Conservation (phyloP, 2,329 filamentous ascomycete species). For the Cytospora piceicola region DNA sequence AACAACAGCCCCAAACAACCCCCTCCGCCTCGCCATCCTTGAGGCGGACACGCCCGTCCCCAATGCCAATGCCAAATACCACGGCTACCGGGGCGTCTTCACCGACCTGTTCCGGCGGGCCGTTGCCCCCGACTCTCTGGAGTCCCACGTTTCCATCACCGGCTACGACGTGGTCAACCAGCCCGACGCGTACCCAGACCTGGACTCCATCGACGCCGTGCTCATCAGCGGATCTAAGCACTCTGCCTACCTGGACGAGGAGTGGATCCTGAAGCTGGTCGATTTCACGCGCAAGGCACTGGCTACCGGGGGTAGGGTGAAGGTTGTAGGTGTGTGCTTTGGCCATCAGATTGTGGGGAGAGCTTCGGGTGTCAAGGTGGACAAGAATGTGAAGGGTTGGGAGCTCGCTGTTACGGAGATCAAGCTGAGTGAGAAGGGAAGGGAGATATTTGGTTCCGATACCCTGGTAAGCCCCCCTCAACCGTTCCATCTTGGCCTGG, state of each 20-base stretch:
- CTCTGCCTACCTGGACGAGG: slow-evolving; percentile 72
- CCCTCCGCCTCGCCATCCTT: slow-evolving; percentile 80
- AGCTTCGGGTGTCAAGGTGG: slow-evolving; percentile 70
- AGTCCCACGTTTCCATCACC: slow-evolving; percentile 59
- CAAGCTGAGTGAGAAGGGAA: slow-evolving; percentile 69
- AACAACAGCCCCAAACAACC: slow-evolving; percentile 37
- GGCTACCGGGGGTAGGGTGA: slow-evolving; percentile 65
- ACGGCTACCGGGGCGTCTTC: slow-evolving; percentile 75
- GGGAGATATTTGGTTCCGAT: slow-evolving; percentile 70
- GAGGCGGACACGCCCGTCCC: slow-evolving; percentile 82
- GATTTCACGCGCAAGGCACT: slow-evolving; percentile 61
- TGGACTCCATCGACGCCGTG: slow-evolving; percentile 79
- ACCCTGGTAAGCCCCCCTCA: slow-evolving; percentile 51
- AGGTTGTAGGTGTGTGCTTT: slow-evolving; percentile 82
- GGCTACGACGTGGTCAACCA: slow-evolving; percentile 73
- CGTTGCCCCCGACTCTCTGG: slow-evolving; percentile 48
- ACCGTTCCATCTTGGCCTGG: neutral
- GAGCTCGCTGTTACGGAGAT: slow-evolving; percentile 77
- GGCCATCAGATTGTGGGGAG: slow-evolving; percentile 84
- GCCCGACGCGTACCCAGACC: slow-evolving; percentile 68
- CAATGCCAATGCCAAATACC: slow-evolving; percentile 65
- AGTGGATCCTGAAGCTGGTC: slow-evolving; percentile 78
- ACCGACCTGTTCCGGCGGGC: slow-evolving; percentile 61
- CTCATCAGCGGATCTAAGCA: slow-evolving; percentile 77
- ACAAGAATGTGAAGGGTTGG: slow-evolving; percentile 72